phyloP scores from a whole-genome alignment of 495 filamentous ascomycete species.

The Diplogelasinospora grovesii region DNA sequence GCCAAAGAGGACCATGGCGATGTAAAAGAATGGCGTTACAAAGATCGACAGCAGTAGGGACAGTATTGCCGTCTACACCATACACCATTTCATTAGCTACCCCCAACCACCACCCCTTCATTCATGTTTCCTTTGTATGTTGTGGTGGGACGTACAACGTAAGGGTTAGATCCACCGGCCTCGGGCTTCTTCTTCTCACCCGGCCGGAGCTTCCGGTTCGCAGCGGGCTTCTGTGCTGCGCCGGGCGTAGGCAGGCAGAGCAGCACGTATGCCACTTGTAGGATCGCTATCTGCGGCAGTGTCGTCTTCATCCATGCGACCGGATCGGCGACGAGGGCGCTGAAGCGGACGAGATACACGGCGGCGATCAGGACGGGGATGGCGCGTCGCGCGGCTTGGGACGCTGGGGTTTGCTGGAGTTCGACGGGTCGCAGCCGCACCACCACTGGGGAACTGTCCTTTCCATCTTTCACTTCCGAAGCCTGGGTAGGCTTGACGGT shows the following conservation, averaged over 20 bases:
- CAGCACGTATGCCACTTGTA: conserved; percentile 64
- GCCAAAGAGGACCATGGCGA: conserved; percentile 76
- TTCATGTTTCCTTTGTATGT: too few relatives aligned
- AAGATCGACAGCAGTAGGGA: conserved; percentile 53
- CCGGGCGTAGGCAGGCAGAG: conserved; percentile 67
- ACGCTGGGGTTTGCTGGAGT: conserved; percentile 21
- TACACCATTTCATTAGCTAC: too few relatives aligned
- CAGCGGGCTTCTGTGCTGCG: conserved; percentile 5
- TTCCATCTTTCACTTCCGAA: too few relatives aligned
- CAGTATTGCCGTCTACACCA: conserved; percentile 60
- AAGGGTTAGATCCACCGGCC: conserved; percentile 20
- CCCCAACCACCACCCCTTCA: too few relatives aligned
- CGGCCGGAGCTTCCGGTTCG: conserved; percentile 28
- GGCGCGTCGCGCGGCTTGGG: conserved; percentile 24
- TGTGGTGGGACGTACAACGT: conserved; percentile 27
- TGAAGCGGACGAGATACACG: conserved; percentile 56
- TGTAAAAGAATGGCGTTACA: conserved; percentile 54
- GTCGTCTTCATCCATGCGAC: conserved; percentile 53
- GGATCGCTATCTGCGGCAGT: conserved; percentile 52
- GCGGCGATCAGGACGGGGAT: conserved; percentile 54
- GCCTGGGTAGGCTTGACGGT: conserved; percentile 9
- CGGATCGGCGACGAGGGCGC: conserved; percentile 62
- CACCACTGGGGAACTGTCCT: too few relatives aligned
- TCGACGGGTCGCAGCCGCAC: conserved; percentile 27
- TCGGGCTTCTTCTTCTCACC: conserved; percentile 36